phyloP scores from a whole-genome alignment of 176 grass and related monocot genomes.

The Musa itinerans region DNA sequence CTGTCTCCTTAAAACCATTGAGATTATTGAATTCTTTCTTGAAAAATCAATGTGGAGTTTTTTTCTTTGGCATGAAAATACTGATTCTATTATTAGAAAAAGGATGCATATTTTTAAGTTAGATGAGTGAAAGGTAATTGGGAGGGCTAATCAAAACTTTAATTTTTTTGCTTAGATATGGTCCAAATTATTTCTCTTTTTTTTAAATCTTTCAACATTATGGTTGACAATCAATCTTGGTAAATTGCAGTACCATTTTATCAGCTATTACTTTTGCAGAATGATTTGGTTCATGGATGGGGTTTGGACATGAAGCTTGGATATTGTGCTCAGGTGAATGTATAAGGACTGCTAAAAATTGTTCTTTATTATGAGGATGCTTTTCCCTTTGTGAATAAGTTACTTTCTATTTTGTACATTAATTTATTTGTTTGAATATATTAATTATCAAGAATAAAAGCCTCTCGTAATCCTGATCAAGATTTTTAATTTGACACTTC shows the following conservation, averaged over 20 bases:
- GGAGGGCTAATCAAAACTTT: not conserved
- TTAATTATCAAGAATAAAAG: not conserved
- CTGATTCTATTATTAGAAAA: not conserved
- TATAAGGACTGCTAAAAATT: constrained; percentile 6
- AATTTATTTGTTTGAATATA: not conserved
- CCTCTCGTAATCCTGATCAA: not conserved
- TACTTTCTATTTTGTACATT: not conserved
- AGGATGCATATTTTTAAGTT: not conserved
- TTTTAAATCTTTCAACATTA: not conserved
- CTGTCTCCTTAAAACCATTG: too few species aligned
- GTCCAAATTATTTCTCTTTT: not conserved
- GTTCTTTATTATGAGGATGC: not conserved
- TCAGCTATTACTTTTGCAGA: constrained; percentile 38
- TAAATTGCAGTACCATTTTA: not conserved
- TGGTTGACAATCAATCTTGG: not conserved
- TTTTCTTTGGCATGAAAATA: too few species aligned
- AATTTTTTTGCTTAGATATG: not conserved
- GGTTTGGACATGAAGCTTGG: constrained; percentile 98
- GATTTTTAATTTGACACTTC: too few species aligned
- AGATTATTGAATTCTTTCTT: too few species aligned
- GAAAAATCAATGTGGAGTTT: too few species aligned
- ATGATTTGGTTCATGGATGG: constrained; percentile 97
- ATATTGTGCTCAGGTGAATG: constrained; percentile 81
- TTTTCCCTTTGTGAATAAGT: not conserved
- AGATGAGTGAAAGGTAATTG: not conserved